These are phyloP conservation scores for Candida ipomoeae DNA, from an alignment of 805 yeast species.

Conservation along the genomic window DNA sequence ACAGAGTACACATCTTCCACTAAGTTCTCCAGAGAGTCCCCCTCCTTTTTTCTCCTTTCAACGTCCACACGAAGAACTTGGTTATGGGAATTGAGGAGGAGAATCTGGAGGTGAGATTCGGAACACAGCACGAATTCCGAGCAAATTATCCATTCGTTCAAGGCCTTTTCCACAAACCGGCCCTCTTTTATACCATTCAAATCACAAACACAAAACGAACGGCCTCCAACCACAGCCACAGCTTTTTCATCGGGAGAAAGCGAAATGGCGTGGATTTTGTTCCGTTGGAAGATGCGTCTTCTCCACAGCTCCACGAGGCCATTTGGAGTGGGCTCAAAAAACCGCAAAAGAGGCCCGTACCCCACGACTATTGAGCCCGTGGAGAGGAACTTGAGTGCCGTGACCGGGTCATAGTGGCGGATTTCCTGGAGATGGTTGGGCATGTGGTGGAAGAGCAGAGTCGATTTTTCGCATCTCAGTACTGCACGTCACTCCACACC, in stretches of 20 bases:
- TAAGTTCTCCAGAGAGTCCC: conserved; percentile 3
- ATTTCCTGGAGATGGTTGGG: conserved; percentile 12
- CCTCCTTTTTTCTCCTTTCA: too few species aligned
- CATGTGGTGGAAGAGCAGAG: background rate
- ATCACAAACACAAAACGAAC: conserved; percentile 51
- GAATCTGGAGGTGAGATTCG: conserved; percentile 23
- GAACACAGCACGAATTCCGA: conserved; percentile 42
- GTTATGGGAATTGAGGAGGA: conserved; percentile 79
- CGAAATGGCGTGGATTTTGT: conserved; percentile 79
- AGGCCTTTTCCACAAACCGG: conserved; percentile 40
- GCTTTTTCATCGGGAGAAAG: conserved; percentile 27
- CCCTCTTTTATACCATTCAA: conserved; percentile 5
- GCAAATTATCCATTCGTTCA: conserved; percentile 78
- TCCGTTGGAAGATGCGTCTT: conserved; percentile 54
- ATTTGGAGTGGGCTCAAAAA: conserved; percentile 35
- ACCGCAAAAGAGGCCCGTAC: conserved; percentile 62
- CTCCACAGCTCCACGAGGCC: conserved; percentile 26
- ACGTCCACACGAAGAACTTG: conserved; percentile 34
- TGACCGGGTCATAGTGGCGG: conserved; percentile 63
- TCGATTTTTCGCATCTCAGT: background rate
- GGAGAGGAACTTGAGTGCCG: conserved; percentile 50
- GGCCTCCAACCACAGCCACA: conserved; percentile 61
- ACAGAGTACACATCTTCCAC: conserved; percentile 19
- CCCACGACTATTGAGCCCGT: conserved; percentile 48
- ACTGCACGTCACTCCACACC: background rate